Evolutionary conservation across 352 stramenopile genomes (phyloP), one percentile per base, ranked within the genome.

Genomic region (Lagenidium sp.): DNA sequence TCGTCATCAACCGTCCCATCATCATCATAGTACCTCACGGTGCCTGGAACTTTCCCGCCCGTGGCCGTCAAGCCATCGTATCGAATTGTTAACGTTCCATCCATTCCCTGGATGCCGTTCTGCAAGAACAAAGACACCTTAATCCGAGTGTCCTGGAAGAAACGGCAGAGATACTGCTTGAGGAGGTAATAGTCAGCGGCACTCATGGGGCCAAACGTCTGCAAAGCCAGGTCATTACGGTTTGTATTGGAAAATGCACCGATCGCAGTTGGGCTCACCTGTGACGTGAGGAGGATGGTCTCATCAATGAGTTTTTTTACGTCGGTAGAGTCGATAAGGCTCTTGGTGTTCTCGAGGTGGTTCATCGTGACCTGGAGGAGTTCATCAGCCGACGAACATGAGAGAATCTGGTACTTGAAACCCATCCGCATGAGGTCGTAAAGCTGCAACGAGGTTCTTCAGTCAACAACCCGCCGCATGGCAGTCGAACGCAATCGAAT

Each of bases 371-470:
- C 77, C 28, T 94, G 71, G 5, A 95, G 53, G n/a, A 95, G 59
- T 36, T 96, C 78, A 29, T 91, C 74, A 3, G 85, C 77, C 15
- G 73, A 91, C 10, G 72, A 68, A 44, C 78, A 94, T 6, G 63
- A 72, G 19, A 96, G 41, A 4, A 95, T 45, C 50, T 97, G 88
- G 55, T 91, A 94, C 63, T 97, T 97, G 65, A 96, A 95, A n/a
- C 85, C 89, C 89, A 97, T 96, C 43, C 82, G 86, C 82, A 97
- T 96, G 45, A 97, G 65, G 39, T 96, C 89, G 60, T 96, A 97
- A 21, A 97, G 79, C 76, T 76, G 53, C 24, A 40, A 38, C 20
- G 4, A 36, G 8, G 25, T 49, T 4, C 15, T 6, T 22, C 4
- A 3, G 16, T 19, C 13, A 28, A 6, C 18, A 38, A 15, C 39